Evolutionary conservation across 1,139 yeast species (phyloP).

Genomic region (Zhuliangozyma blackwelliae): DNA sequence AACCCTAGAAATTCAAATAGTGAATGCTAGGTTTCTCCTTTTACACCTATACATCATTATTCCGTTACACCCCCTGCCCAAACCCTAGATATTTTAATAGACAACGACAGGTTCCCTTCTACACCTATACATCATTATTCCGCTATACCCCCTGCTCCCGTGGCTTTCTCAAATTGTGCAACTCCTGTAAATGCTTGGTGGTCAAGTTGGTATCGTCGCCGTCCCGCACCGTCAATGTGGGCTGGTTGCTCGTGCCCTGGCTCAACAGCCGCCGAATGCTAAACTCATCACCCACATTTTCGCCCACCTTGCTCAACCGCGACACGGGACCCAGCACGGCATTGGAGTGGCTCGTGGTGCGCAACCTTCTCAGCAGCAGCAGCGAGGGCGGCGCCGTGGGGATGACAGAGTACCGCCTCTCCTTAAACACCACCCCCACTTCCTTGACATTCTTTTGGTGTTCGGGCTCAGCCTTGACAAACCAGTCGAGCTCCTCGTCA

Average conservation of each 20-base stretch:
- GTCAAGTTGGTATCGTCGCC: conserved; percentile 10
- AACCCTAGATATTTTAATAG: too few relatives aligned
- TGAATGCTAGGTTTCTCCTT: too few relatives aligned
- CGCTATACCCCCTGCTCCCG: background rate
- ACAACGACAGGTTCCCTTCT: too few relatives aligned
- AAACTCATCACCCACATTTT: conserved; percentile 7
- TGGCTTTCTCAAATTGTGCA: conserved; percentile 16
- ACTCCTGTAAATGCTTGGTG: conserved; percentile 13
- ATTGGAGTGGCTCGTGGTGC: background rate
- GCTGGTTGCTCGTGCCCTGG: conserved; percentile 10
- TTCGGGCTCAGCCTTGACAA: conserved; percentile 67
- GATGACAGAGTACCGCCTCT: conserved; percentile 64
- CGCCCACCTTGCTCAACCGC: conserved; percentile 1
- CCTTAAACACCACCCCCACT: conserved; percentile 62
- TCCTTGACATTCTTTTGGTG: conserved; percentile 58
- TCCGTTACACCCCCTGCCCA: too few relatives aligned
- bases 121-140: too few relatives aligned
- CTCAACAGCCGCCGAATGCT: conserved; percentile 18
- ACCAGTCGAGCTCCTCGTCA: conserved; percentile 75
- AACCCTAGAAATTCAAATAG: too few relatives aligned
- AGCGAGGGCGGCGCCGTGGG: conserved; percentile 64
- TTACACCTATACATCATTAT: too few relatives aligned
- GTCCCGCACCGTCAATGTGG: conserved; percentile 5
- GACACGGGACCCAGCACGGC: background rate
- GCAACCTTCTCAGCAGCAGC: background rate